These are phyloP conservation scores for Umbelopsis vinacea DNA, from an alignment of 192 early-diverging fungal species.

Conservation along the genomic window DNA sequence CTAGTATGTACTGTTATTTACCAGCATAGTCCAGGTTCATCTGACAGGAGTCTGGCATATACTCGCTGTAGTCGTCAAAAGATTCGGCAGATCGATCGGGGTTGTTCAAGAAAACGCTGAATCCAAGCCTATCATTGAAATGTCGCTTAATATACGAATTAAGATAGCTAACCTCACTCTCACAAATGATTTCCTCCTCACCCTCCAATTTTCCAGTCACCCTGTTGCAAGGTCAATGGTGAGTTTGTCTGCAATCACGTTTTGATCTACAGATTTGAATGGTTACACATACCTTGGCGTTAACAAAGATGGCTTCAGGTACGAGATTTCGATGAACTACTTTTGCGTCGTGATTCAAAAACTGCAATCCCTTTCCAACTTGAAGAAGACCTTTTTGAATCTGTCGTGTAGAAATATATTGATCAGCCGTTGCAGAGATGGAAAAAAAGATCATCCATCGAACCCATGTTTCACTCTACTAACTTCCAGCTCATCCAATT, in stretches of 20 bases:
- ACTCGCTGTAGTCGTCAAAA: conserved; percentile 61
- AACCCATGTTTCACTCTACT: not conserved
- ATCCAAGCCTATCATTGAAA: conserved; percentile 59
- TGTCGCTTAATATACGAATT: not conserved
- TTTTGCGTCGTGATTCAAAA: conserved; percentile 73
- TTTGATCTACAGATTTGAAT: not conserved
- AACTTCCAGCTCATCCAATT: conserved; percentile 79
- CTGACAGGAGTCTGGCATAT: conserved; percentile 61
- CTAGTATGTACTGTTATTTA: not conserved
- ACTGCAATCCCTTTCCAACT: conserved; percentile 73
- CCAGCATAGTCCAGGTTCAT: conserved; percentile 61
- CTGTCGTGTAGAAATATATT: conserved; percentile 29
- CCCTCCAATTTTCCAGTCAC: conserved; percentile 85
- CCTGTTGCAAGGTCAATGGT: conserved; percentile 30
- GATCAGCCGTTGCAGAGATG: no score
- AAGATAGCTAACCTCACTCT: not conserved
- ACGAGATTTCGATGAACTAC: conserved; percentile 76
- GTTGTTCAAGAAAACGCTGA: conserved; percentile 59
- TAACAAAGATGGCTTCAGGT: conserved; percentile 76
- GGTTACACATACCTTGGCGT: conserved; percentile 58
- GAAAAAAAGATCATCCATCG: not conserved
- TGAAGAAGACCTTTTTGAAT: conserved; percentile 82
- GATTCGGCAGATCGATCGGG: conserved; percentile 33
- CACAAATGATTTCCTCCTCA: conserved; percentile 28
- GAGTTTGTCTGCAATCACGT: not conserved